Evolutionary conservation across 2,329 filamentous ascomycete genomes (phyloP).

Genomic region (Plenodomus tracheiphilus): DNA sequence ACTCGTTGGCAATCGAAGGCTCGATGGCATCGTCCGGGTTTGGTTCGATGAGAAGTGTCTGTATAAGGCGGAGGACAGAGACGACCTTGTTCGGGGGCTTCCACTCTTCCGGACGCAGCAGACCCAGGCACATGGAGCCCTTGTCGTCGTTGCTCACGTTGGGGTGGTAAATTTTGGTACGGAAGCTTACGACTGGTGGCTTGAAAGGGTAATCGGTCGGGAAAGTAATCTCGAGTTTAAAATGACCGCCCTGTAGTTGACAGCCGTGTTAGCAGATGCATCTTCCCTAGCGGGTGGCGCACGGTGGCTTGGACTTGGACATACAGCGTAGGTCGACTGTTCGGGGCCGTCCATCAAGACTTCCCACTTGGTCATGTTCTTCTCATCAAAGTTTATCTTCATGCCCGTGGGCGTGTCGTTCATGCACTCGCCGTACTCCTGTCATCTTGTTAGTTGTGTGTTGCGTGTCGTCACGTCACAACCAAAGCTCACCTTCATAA

Average conservation of each 20-base stretch:
- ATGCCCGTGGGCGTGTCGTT: conserved; percentile 41
- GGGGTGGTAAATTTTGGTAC: conserved; percentile 92
- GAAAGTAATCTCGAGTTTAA: conserved; percentile 72
- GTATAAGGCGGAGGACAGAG: conserved; percentile 76
- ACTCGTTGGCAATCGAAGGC: conserved; percentile 83
- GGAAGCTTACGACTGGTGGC: conserved; percentile 76
- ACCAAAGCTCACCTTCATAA: conserved; percentile 46
- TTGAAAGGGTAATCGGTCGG: conserved; percentile 89
- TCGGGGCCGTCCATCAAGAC: conserved; percentile 68
- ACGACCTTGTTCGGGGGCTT: conserved; percentile 81
- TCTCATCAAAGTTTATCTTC: conserved; percentile 58
- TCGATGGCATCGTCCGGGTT: conserved; percentile 91
- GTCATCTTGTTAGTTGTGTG: conserved; percentile 11
- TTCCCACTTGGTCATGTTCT: conserved; percentile 70
- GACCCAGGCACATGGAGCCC: conserved; percentile 82
- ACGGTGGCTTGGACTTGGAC: conserved; percentile 21
- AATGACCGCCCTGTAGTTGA: conserved; percentile 64
- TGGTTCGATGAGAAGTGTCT: conserved; percentile 75
- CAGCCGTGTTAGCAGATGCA: conserved; percentile 10
- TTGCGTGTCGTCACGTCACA: background rate
- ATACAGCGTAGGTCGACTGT: conserved; percentile 66
- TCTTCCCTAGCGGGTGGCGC: background rate
- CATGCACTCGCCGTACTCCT: conserved; percentile 45
- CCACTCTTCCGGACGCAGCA: conserved; percentile 86
- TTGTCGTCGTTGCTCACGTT: conserved; percentile 87